phyloP scores from a whole-genome alignment of 2,329 filamentous ascomycete genomes.

The Fusarium zealandicum region DNA sequence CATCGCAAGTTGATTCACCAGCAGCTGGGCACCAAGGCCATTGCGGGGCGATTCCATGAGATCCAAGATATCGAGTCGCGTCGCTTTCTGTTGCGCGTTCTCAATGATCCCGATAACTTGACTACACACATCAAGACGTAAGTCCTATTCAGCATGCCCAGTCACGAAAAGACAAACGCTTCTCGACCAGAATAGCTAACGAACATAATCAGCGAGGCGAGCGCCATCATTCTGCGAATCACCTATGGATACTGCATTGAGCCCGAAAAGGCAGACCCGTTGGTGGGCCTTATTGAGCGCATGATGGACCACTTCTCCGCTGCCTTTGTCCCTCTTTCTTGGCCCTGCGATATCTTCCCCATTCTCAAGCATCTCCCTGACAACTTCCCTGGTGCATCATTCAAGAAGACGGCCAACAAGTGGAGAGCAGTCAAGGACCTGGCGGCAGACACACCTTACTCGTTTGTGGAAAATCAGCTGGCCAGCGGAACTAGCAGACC shows the following conservation, averaged over 20 bases:
- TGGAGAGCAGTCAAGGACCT: slow-evolving; percentile 35
- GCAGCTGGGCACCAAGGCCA: slow-evolving; percentile 38
- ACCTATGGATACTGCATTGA: slow-evolving; percentile 46
- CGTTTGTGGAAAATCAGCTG: slow-evolving; percentile 43
- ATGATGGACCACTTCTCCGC: slow-evolving; percentile 42
- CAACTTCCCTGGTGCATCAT: slow-evolving; percentile 42
- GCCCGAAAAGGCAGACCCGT: slow-evolving; percentile 39
- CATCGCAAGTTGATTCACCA: slow-evolving; percentile 44
- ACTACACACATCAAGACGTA: slow-evolving; percentile 42
- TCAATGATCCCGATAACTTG: slow-evolving; percentile 33
- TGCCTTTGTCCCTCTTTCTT: slow-evolving; percentile 42
- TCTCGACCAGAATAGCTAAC: not conserved
- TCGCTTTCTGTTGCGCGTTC: slow-evolving; percentile 34
- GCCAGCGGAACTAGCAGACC: slow-evolving; percentile 11
- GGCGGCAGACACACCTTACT: slow-evolving; percentile 40
- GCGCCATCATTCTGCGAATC: slow-evolving; percentile 40
- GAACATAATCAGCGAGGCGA: slow-evolving; percentile 35
- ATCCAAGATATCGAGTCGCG: slow-evolving; percentile 41
- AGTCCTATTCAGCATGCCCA: not conserved
- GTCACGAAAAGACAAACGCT: too few relatives aligned
- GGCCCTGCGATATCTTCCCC: slow-evolving; percentile 47
- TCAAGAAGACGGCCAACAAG: slow-evolving; percentile 41
- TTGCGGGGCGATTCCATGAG: slow-evolving; percentile 22
- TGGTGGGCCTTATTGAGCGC: slow-evolving; percentile 42
- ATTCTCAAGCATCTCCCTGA: slow-evolving; percentile 42